Evolutionary conservation across 352 stramenopile species (phyloP).

Genomic region (Globisporangium echinulatum): DNA sequence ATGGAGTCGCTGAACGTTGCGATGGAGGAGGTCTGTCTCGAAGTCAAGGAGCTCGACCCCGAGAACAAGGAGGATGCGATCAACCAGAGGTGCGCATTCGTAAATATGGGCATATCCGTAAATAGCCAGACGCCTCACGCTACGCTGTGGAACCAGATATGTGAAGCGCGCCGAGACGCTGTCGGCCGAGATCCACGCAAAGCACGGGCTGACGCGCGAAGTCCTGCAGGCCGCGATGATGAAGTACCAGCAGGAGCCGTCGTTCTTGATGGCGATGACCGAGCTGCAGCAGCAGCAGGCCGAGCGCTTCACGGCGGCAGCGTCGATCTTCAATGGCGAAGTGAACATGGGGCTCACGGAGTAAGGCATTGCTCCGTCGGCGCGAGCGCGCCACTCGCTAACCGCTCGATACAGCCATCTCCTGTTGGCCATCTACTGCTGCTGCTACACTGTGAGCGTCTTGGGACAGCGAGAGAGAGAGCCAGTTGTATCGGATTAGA

Average conservation of each 20-base stretch:
- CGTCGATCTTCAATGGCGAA: conserved; percentile 84
- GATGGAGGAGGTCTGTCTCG: conserved; percentile 85
- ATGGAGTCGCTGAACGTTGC: conserved; percentile 88
- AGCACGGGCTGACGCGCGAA: conserved; percentile 82
- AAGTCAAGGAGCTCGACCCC: conserved; percentile 83
- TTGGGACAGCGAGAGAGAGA: not conserved
- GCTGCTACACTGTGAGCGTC: too few species aligned
- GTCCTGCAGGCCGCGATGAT: conserved; percentile 88
- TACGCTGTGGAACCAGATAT: conserved; percentile 32
- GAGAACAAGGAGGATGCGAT: conserved; percentile 88
- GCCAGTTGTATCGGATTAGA: not conserved
- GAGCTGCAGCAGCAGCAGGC: conserved; percentile 84
- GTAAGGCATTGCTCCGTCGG: conserved; percentile 20
- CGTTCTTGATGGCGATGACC: conserved; percentile 84
- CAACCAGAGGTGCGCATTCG: conserved; percentile 49
- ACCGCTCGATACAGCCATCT: too few species aligned
- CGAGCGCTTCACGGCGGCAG: conserved; percentile 74
- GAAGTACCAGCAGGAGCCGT: conserved; percentile 87
- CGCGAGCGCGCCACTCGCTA: too few species aligned
- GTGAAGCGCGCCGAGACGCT: conserved; percentile 82
- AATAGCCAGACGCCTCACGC: not conserved
- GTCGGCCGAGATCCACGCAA: conserved; percentile 81
- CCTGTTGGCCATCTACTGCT: too few species aligned
- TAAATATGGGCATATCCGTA: too few species aligned
- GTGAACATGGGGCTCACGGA: conserved; percentile 85